phyloP scores from a whole-genome alignment of 169 alveolate genomes.

The Plasmodium coatneyi region DNA sequence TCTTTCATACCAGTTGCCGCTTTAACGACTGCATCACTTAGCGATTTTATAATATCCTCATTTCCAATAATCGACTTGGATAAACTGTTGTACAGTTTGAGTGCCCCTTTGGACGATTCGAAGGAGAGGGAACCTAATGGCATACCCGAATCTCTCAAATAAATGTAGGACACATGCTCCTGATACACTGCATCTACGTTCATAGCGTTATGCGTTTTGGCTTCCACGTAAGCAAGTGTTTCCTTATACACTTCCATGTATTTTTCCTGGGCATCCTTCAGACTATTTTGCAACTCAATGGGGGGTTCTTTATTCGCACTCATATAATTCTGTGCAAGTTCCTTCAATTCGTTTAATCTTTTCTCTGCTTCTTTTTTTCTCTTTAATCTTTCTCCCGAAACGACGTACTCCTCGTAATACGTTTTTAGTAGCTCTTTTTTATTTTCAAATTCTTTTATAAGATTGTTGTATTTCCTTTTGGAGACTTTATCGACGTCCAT shows the following conservation, averaged over 20 bases:
- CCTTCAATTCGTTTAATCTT: conserved; percentile 65
- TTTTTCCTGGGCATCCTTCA: conserved; percentile 46
- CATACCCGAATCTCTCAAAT: conserved; percentile 77
- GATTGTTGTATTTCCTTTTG: conserved; percentile 34
- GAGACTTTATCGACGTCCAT: conserved; percentile 71
- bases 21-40: conserved; percentile 81
- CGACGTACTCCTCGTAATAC: conserved; percentile 64
- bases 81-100: conserved; percentile 79
- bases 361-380: conserved; percentile 51
- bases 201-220: conserved; percentile 73
- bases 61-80: conserved; percentile 83
- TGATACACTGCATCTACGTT: conserved; percentile 72
- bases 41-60: conserved; percentile 81
- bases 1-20: conserved; percentile 73
- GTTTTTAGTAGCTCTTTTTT: conserved; percentile 33
- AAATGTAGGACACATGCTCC: conserved; percentile 73
- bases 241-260: conserved; percentile 40
- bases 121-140: conserved; percentile 70
- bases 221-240: conserved; percentile 72
- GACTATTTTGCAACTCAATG: conserved; percentile 27
- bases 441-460: conserved; percentile 61
- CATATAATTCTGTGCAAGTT: conserved; percentile 37
- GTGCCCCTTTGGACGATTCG: conserved; percentile 73
- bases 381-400: conserved; percentile 56
- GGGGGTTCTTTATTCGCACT: conserved; percentile 58